phyloP scores from a whole-genome alignment of 192 early-diverging fungal genomes.

The Coemansia sp. region DNA sequence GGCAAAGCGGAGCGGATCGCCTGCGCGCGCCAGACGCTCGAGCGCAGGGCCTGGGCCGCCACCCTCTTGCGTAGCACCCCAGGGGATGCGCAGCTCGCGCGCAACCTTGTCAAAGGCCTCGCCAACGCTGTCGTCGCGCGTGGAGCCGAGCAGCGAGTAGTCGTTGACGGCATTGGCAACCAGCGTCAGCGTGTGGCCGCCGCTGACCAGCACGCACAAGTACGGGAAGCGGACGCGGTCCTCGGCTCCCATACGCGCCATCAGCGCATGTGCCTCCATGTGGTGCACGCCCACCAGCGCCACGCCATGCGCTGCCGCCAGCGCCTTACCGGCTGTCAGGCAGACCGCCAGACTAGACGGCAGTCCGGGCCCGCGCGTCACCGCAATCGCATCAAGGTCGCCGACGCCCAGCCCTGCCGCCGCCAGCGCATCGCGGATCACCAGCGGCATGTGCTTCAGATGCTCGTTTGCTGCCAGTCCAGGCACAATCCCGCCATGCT shows the following conservation, averaged over 20 bases:
- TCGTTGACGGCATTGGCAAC: constrained; percentile 60
- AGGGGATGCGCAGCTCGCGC: constrained; percentile 65
- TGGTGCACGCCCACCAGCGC: constrained; percentile 81
- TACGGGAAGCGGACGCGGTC: constrained; percentile 62
- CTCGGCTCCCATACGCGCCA: constrained; percentile 62
- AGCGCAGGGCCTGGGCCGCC: constrained; percentile 71
- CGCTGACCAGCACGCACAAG: constrained; percentile 72
- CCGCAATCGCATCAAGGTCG: constrained; percentile 73
- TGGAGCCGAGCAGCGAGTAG: constrained; percentile 67
- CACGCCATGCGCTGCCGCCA: constrained; percentile 67
- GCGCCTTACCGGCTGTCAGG: constrained; percentile 70
- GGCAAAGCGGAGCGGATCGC: constrained; percentile 54
- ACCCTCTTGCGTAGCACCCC: constrained; percentile 66
- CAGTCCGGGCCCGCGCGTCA: constrained; percentile 77
- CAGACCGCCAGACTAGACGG: constrained; percentile 70
- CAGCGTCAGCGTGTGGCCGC: constrained; percentile 74
- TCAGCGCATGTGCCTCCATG: constrained; percentile 84
- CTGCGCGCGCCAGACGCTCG: constrained; percentile 60
- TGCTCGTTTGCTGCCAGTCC: constrained; percentile 69
- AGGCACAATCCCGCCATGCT: constrained; percentile 76
- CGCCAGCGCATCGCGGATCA: constrained; percentile 64
- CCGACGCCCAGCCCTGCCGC: constrained; percentile 52
- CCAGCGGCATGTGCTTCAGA: constrained; percentile 62
- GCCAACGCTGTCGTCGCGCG: constrained; percentile 75
- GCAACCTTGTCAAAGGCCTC: constrained; percentile 82